These are phyloP conservation scores for Schoenoplectus tabernaemontani DNA, from an alignment of 202 grass and related monocot species.

Conservation along the genomic window DNA sequence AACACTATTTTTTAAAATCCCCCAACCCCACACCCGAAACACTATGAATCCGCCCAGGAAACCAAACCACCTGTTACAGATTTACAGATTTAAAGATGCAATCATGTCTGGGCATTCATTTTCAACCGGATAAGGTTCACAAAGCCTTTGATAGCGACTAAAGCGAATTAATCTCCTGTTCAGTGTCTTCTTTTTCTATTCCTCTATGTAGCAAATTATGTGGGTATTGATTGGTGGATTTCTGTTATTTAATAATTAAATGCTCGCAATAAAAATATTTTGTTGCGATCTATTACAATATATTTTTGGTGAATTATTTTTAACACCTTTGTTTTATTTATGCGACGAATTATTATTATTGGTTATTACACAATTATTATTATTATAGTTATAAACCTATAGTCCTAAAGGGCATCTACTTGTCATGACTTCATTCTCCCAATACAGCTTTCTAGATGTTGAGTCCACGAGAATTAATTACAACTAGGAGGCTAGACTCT, in stretches of 20 bases:
- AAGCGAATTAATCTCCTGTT: neutral
- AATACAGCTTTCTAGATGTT: neutral
- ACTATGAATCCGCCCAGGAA: too few relatives aligned
- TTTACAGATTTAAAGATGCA: conserved; percentile 1
- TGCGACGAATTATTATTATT: neutral
- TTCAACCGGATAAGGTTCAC: conserved; percentile 13
- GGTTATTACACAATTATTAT: neutral
- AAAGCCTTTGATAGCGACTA: conserved; percentile 22
- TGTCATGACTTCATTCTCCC: neutral
- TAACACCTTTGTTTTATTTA: neutral
- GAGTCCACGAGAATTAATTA: neutral
- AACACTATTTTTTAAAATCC: too few relatives aligned
- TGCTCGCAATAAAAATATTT: neutral
- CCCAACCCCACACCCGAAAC: too few relatives aligned
- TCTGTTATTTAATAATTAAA: too few relatives aligned
- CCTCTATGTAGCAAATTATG: neutral
- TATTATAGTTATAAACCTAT: neutral
- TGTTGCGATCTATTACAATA: neutral
- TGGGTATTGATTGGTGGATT: neutral
- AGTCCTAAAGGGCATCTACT: neutral
- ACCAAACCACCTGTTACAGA: neutral
- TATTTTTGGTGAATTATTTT: neutral
- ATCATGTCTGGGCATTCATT: conserved; percentile 13
- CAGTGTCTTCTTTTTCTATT: neutral
- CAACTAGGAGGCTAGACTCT: neutral